Base-by-base conservation (phyloP, 2,329 filamentous ascomycete genomes). In the Geosmithia flava region DNA sequence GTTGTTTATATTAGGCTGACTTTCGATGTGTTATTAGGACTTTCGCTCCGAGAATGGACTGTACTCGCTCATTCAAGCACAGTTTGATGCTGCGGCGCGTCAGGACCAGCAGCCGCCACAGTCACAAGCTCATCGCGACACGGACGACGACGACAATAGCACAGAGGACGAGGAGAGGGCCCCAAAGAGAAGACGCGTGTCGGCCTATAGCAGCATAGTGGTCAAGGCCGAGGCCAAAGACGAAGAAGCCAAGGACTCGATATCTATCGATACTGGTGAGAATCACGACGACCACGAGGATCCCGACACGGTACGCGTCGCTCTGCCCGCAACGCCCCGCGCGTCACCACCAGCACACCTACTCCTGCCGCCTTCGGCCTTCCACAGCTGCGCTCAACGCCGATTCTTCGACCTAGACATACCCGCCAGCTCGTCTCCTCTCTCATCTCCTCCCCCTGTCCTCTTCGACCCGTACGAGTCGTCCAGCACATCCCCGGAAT, bases 21-120 rank as follows among this genome's bases (percentile, higher is more conserved):
- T 47, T 52, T 37, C 33, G 10, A 37, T 13, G 11, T 37, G 6
- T 37, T 13, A 20, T 3, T 53, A 84, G 81, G 82, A 86, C 54
- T 86, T 86, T 53, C 81, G 82, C 41, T 85, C 81, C 2, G 76
- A 85, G 57, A 80, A 86, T 60, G 83, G 83, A 2, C 71, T 87
- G 1, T 87, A 87, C 62, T 82, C 82, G 11, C 67, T 86, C 44
- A 85, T 87, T 15, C 82, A 85, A 61, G 73, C 78, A 16, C 78
- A 83, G 54, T 81, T 81, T 55, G 76, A 83, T 52, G 70, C 73
- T 39, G 71, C 71, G 46, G 65, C 69, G 54, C 66, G 58, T 55
- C 60, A 66, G 47, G 23, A 56, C 52, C 16, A 48, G 52, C n/a
- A 53, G 54, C 11, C 53, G 15, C 55, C 45, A 52, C 55, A 47